These are phyloP conservation scores for Gossypium herbaceum DNA, from an alignment of 345 rosid species.

Conservation along the genomic window DNA sequence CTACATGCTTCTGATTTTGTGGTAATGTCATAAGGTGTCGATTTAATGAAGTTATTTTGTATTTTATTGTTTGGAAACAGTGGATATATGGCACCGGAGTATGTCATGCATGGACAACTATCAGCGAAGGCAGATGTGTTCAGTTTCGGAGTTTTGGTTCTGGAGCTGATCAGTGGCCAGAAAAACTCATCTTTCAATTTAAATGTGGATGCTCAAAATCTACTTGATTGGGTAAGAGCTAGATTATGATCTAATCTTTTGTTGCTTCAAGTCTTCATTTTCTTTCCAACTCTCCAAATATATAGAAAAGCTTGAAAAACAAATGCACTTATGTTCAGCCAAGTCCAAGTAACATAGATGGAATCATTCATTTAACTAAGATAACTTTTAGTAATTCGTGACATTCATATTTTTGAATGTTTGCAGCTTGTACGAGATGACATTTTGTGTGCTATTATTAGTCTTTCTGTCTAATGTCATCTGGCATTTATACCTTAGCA, in stretches of 20 bases:
- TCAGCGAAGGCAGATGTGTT: constrained; percentile 88
- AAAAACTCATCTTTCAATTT: constrained; percentile 56
- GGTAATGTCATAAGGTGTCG: constrained; percentile 9
- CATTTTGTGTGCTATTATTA: too few relatives aligned
- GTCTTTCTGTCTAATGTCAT: not conserved
- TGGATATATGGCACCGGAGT: constrained; percentile 99
- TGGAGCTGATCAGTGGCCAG: constrained; percentile 83
- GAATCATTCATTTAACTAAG: too few relatives aligned
- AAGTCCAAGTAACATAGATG: too few relatives aligned
- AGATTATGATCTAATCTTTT: not conserved
- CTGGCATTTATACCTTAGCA: not conserved
- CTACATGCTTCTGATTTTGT: not conserved
- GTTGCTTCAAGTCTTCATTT: not conserved
- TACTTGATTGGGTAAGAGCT: constrained; percentile 86
- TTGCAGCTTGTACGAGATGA: not conserved
- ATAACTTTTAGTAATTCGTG: too few relatives aligned
- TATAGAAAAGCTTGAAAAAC: not conserved
- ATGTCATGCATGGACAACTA: constrained; percentile 73
- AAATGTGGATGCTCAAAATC: constrained; percentile 48
- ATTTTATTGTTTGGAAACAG: constrained; percentile 37
- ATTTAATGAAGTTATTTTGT: not conserved
- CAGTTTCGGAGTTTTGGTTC: constrained; percentile 90
- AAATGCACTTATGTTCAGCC: not conserved
- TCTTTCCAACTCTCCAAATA: not conserved
- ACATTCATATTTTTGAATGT: too few relatives aligned